Base-by-base conservation (phyloP, 2,329 filamentous ascomycete species). In the Penicillium sp. region DNA sequence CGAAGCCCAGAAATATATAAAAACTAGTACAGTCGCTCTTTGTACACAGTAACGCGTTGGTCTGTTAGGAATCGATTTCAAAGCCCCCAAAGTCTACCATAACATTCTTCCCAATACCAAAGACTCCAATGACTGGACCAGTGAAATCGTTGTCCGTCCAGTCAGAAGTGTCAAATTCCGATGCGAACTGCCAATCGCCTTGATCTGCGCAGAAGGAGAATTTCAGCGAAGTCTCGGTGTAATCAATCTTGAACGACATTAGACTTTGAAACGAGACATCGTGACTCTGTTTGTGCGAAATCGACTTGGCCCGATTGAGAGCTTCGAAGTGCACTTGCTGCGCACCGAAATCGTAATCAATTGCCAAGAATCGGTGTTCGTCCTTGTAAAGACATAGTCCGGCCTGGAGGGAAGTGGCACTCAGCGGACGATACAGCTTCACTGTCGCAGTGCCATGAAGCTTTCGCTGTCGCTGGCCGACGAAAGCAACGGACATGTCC, bases 1-100 rank as follows among this genome's bases (percentile, higher is more conserved):
- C 66, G 44, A 54, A 54, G 31, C 45, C 59, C 1, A 40, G 48
- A 10, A 54, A 29, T n/a, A 42, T 53, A 2, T 60, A 47, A 13
- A 16, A 14, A 27, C 24, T 8, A 27, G 24, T 6, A 27, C 24
- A 27, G 24, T 27, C 24, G 8, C 8, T 6, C 24, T 27, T 27
- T 27, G 24, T 27, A 4, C 24, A 27, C 24, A 27, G 24, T 27
- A 27, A 5, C 24, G 18, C 24, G 24, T 27, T 8, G 5, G 4
- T 8, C 14, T 5, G 34, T 22, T 34, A 34, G 21, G 3, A 10
- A 40, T 55, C 48, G 29, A 56, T 13, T 29, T 36, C 11, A 29
- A 51, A 57, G 27, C 41, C 47, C 8, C 27, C 13, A n/a, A 56
- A 54, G 9, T 29, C 8, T 11, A 45, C 51, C 18, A 38, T 13